phyloP scores from a whole-genome alignment of 257 asterid genomes.

The Solanum rostratum region DNA sequence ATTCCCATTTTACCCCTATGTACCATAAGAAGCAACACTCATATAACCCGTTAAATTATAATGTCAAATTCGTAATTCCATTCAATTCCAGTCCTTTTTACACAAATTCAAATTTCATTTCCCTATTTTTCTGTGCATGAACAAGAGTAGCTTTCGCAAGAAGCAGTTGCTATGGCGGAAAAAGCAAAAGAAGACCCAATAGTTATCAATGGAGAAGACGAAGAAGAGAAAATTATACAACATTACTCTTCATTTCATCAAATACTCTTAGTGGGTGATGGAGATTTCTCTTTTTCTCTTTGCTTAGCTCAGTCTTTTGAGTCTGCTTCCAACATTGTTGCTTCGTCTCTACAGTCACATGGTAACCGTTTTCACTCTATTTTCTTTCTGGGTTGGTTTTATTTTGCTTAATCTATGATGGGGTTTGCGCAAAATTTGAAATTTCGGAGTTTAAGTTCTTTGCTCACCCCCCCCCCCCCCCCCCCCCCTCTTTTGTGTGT shows the following conservation, averaged over 20 bases:
- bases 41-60: not conserved
- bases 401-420: not conserved
- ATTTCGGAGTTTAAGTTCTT: not conserved
- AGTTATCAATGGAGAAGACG: not conserved
- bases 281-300: conserved; percentile 38
- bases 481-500: not conserved
- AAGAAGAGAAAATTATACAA: conserved; percentile 11
- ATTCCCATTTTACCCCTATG: not conserved
- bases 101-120: not conserved
- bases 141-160: not conserved
- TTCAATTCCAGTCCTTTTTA: not conserved
- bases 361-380: conserved; percentile 16
- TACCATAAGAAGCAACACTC: not conserved
- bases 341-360: conserved; percentile 43
- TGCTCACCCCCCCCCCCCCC: no score
- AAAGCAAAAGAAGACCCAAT: not conserved
- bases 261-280: conserved; percentile 41
- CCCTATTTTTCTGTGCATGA: not conserved
- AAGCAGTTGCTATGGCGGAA: not conserved
- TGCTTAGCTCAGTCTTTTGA: conserved; percentile 20
- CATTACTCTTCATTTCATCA: conserved; percentile 24
- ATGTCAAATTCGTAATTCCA: not conserved
- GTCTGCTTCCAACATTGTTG: conserved; percentile 26
- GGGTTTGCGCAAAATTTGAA: not conserved
- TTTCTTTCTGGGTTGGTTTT: not conserved